Conservation (phyloP, 148 eudicot genomes). For the Dysphania ambrosioides region DNA sequence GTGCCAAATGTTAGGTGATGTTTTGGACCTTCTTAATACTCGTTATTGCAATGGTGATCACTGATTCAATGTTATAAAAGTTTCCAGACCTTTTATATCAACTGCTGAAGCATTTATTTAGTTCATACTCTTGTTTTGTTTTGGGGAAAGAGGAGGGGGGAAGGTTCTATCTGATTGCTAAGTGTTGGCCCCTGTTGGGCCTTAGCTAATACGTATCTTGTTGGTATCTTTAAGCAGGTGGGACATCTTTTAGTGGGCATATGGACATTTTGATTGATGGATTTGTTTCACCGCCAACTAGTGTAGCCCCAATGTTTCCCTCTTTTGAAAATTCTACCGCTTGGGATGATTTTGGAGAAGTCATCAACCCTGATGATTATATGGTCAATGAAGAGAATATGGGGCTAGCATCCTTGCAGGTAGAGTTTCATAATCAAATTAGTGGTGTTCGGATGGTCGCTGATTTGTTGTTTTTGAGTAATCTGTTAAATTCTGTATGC, state of each 20-base stretch:
- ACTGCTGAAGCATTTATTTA: not conserved
- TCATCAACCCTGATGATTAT: slow-evolving; percentile 92
- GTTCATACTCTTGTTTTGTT: not conserved
- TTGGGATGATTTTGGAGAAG: slow-evolving; percentile 99
- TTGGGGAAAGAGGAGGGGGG: not conserved
- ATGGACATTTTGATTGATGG: slow-evolving; percentile 83
- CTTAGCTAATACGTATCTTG: not conserved
- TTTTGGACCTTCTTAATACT: not conserved
- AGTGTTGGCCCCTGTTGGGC: too few relatives aligned
- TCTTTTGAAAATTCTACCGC: slow-evolving; percentile 53
- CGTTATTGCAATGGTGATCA: not conserved
- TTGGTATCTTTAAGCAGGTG: slow-evolving; percentile 44
- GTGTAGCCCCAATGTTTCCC: slow-evolving; percentile 94
- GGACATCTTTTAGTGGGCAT: slow-evolving; percentile 44
- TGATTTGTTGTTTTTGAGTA: not conserved
- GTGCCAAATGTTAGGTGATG: not conserved
- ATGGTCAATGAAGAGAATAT: slow-evolving; percentile 78
- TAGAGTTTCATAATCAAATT: slow-evolving; percentile 23
- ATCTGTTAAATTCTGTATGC: not conserved
- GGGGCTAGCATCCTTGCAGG: slow-evolving; percentile 64
- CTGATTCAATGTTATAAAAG: not conserved
- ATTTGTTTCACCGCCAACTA: slow-evolving; percentile 70
- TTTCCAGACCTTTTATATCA: not conserved
- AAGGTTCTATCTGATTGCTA: not conserved
- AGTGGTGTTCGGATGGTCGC: not conserved